Base-by-base conservation (phyloP, 129 eudicot species). In the Apium graveolens region DNA sequence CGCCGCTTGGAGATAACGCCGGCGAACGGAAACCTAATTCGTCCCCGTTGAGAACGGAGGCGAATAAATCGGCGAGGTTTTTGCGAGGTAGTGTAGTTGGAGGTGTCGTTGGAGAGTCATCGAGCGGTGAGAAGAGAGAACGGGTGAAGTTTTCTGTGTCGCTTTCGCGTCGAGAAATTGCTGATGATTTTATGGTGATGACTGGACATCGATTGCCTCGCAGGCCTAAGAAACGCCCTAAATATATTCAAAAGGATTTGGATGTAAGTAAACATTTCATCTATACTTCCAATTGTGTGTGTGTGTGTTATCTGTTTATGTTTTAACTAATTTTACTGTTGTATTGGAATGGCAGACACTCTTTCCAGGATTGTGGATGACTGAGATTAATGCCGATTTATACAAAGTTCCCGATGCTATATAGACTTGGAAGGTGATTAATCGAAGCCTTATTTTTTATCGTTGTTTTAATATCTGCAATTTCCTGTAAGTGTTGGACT, bases 151-250 rank as follows among this genome's bases (percentile, higher is more conserved):
- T 91, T 26, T 88, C 97, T 2, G 77, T 86, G 18, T 21, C 87
- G 11, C 89, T 93, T 24, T 82, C 93, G 1, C 85, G 89, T 31
- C 72, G 82, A 71, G 96, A 91, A 45, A 79, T 94, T 79, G 98
- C 88, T 63, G 89, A 89, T 27, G 98, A 94, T 87, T 94, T 86
- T 79, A 49, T 82, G 82, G 90, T 81, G 2, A 82, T 94, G 78
- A 80, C 85, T 18, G 90, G 93, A 29, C 88, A 84, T 69, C 78
- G 86, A 75, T 90, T 92, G 26, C 90, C 90, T 32, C 90, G 93
- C 29, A 75, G 91, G 43, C 97, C 97, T 18, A 90, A 85, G 83
- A 93, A 93, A 81, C 89, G 97, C 32, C 85, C 96, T 3, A 79
- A 78, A 78, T n/a, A 9, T 57, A 75, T 91, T 49, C 98, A 91